Percentiles rank a stretch among this genome's conserved stretches.
phyloP scores from a whole-genome alignment of 2,329 filamentous ascomycete genomes.

The Epichloe festucae region DNA sequence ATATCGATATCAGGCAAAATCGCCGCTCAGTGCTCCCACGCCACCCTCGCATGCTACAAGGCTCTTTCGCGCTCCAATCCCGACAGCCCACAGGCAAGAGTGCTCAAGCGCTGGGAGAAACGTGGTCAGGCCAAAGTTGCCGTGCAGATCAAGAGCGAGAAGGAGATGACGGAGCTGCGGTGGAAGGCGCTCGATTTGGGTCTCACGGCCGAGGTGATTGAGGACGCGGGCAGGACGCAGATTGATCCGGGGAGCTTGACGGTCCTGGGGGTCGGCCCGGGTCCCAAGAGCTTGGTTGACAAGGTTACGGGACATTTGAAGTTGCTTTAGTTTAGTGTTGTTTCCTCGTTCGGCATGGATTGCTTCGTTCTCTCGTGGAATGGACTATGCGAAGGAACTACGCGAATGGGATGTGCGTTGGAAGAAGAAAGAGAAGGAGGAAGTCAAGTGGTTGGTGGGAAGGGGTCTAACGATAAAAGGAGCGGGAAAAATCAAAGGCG shows the following conservation, averaged over 20 bases:
- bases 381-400: too few relatives aligned
- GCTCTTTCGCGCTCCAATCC: constrained; percentile 48
- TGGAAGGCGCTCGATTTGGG: constrained; percentile 72
- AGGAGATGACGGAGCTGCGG: constrained; percentile 62
- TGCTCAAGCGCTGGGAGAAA: constrained; percentile 76
- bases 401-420: too few relatives aligned
- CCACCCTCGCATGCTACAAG: constrained; percentile 97
- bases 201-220: constrained; percentile 77
- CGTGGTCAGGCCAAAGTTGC: constrained; percentile 88
- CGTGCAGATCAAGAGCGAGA: constrained; percentile 75
- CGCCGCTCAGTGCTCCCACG: constrained; percentile 86
- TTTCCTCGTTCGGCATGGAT: background rate
- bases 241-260: constrained; percentile 89
- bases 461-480: background rate
- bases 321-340: constrained; percentile 52
- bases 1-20: constrained; percentile 62
- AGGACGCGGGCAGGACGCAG: constrained; percentile 93
- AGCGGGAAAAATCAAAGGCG: background rate
- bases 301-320: constrained; percentile 75
- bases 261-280: constrained; percentile 67
- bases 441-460: background rate
- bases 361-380: too few relatives aligned
- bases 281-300: constrained; percentile 77
- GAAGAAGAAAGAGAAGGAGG: too few relatives aligned
- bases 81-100: constrained; percentile 39